These are phyloP conservation scores for Boletus huronensis DNA, from an alignment of 768 basidiomycete species.

Conservation along the genomic window DNA sequence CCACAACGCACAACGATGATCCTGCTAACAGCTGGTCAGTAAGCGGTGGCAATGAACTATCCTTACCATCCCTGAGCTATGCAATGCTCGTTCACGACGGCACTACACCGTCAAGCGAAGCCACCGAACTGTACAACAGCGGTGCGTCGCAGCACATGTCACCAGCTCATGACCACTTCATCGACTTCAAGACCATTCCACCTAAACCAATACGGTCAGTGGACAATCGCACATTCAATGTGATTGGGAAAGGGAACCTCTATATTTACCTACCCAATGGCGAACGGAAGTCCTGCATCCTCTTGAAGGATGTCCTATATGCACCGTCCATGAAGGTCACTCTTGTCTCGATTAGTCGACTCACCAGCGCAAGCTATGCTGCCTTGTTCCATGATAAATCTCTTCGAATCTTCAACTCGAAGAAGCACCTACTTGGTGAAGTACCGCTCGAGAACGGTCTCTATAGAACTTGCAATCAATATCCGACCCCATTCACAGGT, in stretches of 20 bases:
- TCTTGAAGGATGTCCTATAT: not conserved
- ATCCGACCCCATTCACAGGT: not conserved
- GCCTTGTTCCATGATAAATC: not conserved
- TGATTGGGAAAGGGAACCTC: not conserved
- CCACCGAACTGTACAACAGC: not conserved
- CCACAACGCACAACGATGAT: too few species aligned
- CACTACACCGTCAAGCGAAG: too few species aligned
- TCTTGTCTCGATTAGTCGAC: slow-evolving; percentile 1
- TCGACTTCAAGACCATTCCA: not conserved
- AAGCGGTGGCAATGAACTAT: too few species aligned
- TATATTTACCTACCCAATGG: not conserved
- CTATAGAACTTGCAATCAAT: not conserved
- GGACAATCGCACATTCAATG: slow-evolving; percentile 1
- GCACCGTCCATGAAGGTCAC: not conserved
- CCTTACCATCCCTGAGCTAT: too few species aligned
- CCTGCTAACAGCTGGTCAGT: too few species aligned
- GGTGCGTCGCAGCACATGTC: not conserved
- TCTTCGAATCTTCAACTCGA: not conserved
- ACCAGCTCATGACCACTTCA: not conserved
- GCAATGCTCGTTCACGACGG: too few species aligned
- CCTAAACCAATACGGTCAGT: not conserved
- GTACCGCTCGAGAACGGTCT: not conserved
- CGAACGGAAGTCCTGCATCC: too few species aligned
- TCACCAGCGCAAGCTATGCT: not conserved
- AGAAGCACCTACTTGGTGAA: not conserved